These are phyloP conservation scores for Diplodia intermedia DNA, from an alignment of 2,329 filamentous ascomycete species.

Conservation along the genomic window DNA sequence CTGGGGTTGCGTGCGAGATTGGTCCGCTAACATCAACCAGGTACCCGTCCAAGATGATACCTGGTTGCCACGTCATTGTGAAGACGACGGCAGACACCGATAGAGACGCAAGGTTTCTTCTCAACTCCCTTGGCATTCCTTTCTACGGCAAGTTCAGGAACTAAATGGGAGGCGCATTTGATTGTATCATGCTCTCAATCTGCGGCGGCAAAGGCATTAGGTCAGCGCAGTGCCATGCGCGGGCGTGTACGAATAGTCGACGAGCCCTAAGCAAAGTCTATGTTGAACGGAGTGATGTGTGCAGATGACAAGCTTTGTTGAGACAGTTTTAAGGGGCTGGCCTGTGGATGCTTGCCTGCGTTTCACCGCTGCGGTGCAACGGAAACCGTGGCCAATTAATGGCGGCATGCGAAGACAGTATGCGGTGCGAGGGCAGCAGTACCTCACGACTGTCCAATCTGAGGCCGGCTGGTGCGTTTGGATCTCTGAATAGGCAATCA, in stretches of 20 bases:
- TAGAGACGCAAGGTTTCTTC: constrained; percentile 79
- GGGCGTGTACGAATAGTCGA: constrained; percentile 10
- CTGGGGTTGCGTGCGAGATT: no score
- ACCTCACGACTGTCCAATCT: not conserved
- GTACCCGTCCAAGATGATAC: constrained; percentile 76
- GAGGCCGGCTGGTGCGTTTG: not conserved
- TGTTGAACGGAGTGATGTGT: not conserved
- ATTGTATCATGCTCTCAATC: constrained; percentile 20
- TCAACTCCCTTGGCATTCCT: constrained; percentile 75
- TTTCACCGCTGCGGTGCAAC: constrained; percentile 6
- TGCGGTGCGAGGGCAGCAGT: not conserved
- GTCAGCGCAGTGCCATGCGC: not conserved
- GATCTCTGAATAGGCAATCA: not conserved
- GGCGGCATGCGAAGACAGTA: not conserved
- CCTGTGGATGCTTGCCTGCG: not conserved
- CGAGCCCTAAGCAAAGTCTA: not conserved
- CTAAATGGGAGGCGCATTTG: constrained; percentile 40
- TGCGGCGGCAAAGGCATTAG: not conserved
- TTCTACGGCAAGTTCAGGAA: constrained; percentile 78
- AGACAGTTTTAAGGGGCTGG: not conserved
- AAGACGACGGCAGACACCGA: constrained; percentile 87
- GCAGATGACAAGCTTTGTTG: not conserved
- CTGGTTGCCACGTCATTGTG: constrained; percentile 81
- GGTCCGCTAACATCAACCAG: constrained; percentile 52
- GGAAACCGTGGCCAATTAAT: not conserved